These are phyloP conservation scores for Phytopythium litorale DNA, from an alignment of 352 stramenopile genomes.

Conservation along the genomic window DNA sequence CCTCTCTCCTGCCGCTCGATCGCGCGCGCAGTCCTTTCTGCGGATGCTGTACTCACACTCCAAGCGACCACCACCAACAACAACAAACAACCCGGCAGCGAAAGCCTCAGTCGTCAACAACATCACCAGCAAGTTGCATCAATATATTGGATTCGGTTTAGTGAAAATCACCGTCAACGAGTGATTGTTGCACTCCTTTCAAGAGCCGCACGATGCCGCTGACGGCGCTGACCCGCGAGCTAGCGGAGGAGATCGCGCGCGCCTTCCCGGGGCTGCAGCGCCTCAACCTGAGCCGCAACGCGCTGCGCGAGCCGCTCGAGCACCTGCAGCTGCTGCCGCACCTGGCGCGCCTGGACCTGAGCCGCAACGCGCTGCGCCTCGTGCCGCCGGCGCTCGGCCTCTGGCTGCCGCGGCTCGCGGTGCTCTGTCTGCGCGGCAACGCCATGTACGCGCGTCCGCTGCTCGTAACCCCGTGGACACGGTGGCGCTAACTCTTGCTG, in stretches of 20 bases:
- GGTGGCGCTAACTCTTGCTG: too few relatives aligned
- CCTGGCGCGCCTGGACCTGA: slow-evolving; percentile 56
- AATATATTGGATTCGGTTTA: too few relatives aligned
- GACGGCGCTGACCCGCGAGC: slow-evolving; percentile 48
- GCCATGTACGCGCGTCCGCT: slow-evolving; percentile 29
- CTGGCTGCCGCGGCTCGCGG: slow-evolving; percentile 34
- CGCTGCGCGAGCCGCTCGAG: slow-evolving; percentile 38
- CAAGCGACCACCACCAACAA: too few relatives aligned
- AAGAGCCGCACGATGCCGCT: slow-evolving; percentile 52
- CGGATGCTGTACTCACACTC: too few relatives aligned
- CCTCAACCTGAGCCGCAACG: slow-evolving; percentile 59
- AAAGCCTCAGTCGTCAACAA: too few relatives aligned
- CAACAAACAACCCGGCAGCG: too few relatives aligned
- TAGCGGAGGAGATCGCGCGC: slow-evolving; percentile 55
- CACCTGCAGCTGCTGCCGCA: slow-evolving; percentile 48
- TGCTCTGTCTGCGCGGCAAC: slow-evolving; percentile 56
- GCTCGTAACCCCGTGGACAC: too few relatives aligned
- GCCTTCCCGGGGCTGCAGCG: slow-evolving; percentile 60
- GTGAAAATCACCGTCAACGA: too few relatives aligned
- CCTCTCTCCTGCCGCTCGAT: too few relatives aligned
- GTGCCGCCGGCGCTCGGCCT: slow-evolving; percentile 32
- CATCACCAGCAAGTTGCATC: too few relatives aligned
- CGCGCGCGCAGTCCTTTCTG: too few relatives aligned
- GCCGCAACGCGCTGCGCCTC: slow-evolving; percentile 37
- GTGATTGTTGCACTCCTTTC: too few relatives aligned